phyloP scores from a whole-genome alignment of 148 eudicot genomes.

The Persicaria maculosa region DNA sequence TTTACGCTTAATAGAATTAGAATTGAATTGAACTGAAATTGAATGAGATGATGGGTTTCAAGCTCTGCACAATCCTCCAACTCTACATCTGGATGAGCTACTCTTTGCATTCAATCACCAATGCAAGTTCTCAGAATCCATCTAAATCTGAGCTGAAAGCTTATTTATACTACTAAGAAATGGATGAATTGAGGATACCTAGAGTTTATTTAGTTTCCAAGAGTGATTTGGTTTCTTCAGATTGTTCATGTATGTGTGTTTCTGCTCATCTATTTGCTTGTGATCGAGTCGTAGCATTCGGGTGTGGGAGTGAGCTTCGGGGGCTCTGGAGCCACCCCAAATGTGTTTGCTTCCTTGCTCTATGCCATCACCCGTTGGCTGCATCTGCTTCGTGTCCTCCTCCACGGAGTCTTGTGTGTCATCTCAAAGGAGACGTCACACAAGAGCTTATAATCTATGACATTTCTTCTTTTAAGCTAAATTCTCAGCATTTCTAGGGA shows the following conservation, averaged over 20 bases:
- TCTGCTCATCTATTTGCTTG: not conserved
- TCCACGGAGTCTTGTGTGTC: slow-evolving; percentile 8
- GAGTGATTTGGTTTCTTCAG: not conserved
- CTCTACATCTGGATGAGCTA: not conserved
- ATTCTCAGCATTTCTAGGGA: slow-evolving; percentile 6
- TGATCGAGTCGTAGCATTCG: not conserved
- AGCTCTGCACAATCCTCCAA: not conserved
- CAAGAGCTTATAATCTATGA: slow-evolving; percentile 9
- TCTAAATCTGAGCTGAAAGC: not conserved
- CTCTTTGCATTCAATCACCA: not conserved
- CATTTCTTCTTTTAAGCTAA: slow-evolving; percentile 1
- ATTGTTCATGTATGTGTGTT: not conserved
- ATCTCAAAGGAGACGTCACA: slow-evolving; percentile 8
- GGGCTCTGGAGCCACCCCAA: not conserved
- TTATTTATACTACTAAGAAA: not conserved
- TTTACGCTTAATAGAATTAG: not conserved
- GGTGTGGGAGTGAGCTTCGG: not conserved
- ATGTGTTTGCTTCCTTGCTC: not conserved
- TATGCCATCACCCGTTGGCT: not conserved
- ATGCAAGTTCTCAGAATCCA: no score
- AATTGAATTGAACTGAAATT: no score
- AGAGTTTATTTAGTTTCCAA: not conserved
- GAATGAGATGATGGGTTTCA: not conserved
- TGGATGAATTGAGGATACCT: not conserved
- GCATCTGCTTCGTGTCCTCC: not conserved